Base-by-base conservation (phyloP, 495 filamentous ascomycete genomes). In the Neurospora tetraspora region DNA sequence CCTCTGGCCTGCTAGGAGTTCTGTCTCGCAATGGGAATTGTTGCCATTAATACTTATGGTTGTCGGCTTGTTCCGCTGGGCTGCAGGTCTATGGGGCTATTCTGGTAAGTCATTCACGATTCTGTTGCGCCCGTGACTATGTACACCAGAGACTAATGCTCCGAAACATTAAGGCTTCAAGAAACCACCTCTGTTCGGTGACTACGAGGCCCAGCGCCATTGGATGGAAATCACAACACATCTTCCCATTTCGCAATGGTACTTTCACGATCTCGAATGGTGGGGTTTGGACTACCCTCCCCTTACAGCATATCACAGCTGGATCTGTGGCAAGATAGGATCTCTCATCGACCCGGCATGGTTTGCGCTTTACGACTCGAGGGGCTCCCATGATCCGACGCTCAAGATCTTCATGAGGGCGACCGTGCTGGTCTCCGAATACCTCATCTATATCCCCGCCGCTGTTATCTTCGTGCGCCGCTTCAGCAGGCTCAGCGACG, bases 281-380 rank as follows among this genome's bases (percentile, higher is more conserved):
- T 99, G 96, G 96, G 96, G 96, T 0, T 86, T 99, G 72, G 96
- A 99, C 79, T 99, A 99, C 80, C 96, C 96, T 53, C 96, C 96
- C 39, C 88, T 99, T 85, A 98, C 96, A 18, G 96, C 96, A 69
- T 98, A 98, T 80, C 96, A 99, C 81, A 97, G 94, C 85, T 98
- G 94, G 96, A 78, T 96, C 11, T 81, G 95, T 71, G 96, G 96
- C 39, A 93, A 91, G 78, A 90, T 98, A 79, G 96, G 96, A 20
- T 86, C 89, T 53, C 77, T 88, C 39, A 90, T 98, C 79, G 85
- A 97, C 72, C 91, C 92, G 1, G 78, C 86, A 1, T 99, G 95
- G 94, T 98, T 98, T 80, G 90, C 89, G n/a, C 88, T 99, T 43
- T 86, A 92, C 80, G 86, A 86, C 1, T 98, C 94, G 6, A 91